Evolutionary conservation across 371 early-diverging fungal species (phyloP).

Genomic region (Mucor racemosus): DNA sequence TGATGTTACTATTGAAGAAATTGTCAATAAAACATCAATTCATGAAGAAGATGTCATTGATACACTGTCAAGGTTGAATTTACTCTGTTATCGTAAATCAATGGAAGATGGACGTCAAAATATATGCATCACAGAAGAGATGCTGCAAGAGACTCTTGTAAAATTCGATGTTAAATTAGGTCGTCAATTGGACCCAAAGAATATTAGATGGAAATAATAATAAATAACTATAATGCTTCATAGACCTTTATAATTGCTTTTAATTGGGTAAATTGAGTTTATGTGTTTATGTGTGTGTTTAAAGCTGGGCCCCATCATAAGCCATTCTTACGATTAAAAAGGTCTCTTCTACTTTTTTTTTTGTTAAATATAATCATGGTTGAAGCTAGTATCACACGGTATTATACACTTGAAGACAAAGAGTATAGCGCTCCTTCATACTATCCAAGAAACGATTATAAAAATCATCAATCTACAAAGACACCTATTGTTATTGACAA

Average conservation of each 20-base stretch:
- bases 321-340: not conserved
- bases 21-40: conserved; percentile 41
- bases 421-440: conserved; percentile 32
- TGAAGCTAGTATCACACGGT: conserved; percentile 33
- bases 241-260: not conserved
- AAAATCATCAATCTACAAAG: conserved; percentile 26
- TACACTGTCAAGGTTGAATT: conserved; percentile 37
- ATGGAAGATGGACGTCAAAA: conserved; percentile 10
- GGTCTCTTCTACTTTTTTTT: not conserved
- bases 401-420: conserved; percentile 38
- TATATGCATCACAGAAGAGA: conserved; percentile 30
- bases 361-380: conserved; percentile 19
- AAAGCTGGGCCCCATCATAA: not conserved
- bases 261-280: not conserved
- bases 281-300: not conserved
- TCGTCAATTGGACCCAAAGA: conserved; percentile 22
- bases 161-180: conserved; percentile 23
- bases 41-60: conserved; percentile 46
- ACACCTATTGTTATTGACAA: conserved; percentile 74
- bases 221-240: not conserved
- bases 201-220: conserved; percentile 25
- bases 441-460: conserved; percentile 26
- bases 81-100: conserved; percentile 33
- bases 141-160: conserved; percentile 26
- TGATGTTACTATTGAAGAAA: conserved; percentile 33